These are phyloP conservation scores for Phytophthora meadii DNA, from an alignment of 352 stramenopile species.

Conservation along the genomic window DNA sequence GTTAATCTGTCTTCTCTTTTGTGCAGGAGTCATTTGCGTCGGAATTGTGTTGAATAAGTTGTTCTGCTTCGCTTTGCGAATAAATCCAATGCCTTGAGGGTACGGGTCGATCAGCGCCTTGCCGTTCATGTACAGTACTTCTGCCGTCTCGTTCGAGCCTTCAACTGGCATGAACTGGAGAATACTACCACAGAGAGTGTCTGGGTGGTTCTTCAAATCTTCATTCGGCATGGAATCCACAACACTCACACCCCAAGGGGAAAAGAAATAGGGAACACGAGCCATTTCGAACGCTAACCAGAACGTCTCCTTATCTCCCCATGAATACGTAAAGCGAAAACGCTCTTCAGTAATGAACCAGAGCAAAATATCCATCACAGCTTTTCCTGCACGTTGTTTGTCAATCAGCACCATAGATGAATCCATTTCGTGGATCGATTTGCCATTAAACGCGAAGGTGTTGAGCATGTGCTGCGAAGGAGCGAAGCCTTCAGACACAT, in stretches of 20 bases:
- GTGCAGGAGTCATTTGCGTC: constrained; percentile 59
- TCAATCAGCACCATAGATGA: constrained; percentile 72
- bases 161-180: constrained; percentile 44
- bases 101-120: constrained; percentile 35
- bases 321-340: constrained; percentile 44
- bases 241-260: constrained; percentile 43
- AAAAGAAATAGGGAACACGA: constrained; percentile 45
- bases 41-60: constrained; percentile 52
- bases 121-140: constrained; percentile 42
- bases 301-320: constrained; percentile 54
- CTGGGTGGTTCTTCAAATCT: constrained; percentile 39
- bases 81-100: constrained; percentile 41
- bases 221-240: constrained; percentile 41
- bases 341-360: constrained; percentile 45
- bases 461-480: constrained; percentile 50
- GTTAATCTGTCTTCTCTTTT: constrained; percentile 29
- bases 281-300: constrained; percentile 50
- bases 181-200: constrained; percentile 48
- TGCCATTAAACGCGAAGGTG: constrained; percentile 49
- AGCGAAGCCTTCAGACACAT: constrained; percentile 16
- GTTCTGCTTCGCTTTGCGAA: constrained; percentile 40
- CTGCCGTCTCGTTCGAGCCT: constrained; percentile 1
- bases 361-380: constrained; percentile 39
- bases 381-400: constrained; percentile 41
- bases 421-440: constrained; percentile 66